phyloP scores from a whole-genome alignment of 2,329 filamentous ascomycete species.

The Massarina eburnea region DNA sequence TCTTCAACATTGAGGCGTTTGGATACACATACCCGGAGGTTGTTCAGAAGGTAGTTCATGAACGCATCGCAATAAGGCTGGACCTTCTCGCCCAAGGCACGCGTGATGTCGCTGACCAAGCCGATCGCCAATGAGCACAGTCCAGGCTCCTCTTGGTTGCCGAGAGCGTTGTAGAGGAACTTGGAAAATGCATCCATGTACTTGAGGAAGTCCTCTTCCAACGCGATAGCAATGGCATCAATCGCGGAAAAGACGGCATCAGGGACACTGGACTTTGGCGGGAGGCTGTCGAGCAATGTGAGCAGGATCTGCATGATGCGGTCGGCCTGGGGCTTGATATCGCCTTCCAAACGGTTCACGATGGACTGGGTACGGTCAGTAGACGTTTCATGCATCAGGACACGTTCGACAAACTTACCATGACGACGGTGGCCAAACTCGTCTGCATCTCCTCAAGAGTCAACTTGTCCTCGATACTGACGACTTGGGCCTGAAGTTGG shows the following conservation, averaged over 20 bases:
- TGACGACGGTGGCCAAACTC: slow-evolving; percentile 85
- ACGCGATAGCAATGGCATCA: slow-evolving; percentile 84
- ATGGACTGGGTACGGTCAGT: slow-evolving; percentile 59
- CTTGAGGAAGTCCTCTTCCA: slow-evolving; percentile 91
- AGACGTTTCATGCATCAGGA: background rate
- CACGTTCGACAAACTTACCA: slow-evolving; percentile 49
- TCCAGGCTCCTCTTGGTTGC: slow-evolving; percentile 92
- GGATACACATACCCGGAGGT: slow-evolving; percentile 67
- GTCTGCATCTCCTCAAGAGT: slow-evolving; percentile 98
- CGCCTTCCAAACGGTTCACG: slow-evolving; percentile 85
- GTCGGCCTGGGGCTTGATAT: slow-evolving; percentile 87
- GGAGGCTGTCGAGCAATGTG: slow-evolving; percentile 74
- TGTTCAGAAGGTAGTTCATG: slow-evolving; percentile 97
- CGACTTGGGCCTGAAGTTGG: slow-evolving; percentile 86
- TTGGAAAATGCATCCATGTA: slow-evolving; percentile 97
- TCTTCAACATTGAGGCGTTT: background rate
- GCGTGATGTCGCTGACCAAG: slow-evolving; percentile 92
- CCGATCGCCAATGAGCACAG: slow-evolving; percentile 97
- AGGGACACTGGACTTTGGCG: slow-evolving; percentile 87
- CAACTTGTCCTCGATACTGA: slow-evolving; percentile 95
- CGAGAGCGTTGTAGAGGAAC: slow-evolving; percentile 90
- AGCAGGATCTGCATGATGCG: slow-evolving; percentile 90
- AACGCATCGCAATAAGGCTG: slow-evolving; percentile 96
- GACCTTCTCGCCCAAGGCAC: slow-evolving; percentile 84
- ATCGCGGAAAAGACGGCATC: slow-evolving; percentile 92